Evolutionary conservation across 1,139 yeast genomes (phyloP).

Genomic region (Geotrichum restrictum): DNA sequence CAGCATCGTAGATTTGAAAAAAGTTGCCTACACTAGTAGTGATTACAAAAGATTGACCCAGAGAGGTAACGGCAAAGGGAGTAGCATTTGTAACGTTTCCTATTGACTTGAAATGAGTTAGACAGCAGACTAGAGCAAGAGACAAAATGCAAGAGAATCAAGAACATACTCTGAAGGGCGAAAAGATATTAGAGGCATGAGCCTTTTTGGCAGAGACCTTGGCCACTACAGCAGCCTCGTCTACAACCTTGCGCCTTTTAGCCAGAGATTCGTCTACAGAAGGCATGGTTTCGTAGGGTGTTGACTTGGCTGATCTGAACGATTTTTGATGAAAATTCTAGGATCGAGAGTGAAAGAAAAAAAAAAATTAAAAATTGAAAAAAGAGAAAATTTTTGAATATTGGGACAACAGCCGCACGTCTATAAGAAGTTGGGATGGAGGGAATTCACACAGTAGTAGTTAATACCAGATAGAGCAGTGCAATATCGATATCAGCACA

Average conservation of each 20-base stretch:
- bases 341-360: neutral
- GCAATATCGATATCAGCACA: no score
- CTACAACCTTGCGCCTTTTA: conserved; percentile 26
- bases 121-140: conserved; percentile 21
- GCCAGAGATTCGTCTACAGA: conserved; percentile 19
- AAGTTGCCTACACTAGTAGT: conserved; percentile 88
- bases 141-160: conserved; percentile 20
- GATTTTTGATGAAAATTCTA: no score
- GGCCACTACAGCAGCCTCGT: conserved; percentile 2
- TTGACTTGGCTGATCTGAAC: neutral
- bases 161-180: conserved; percentile 49
- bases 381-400: conserved; percentile 9
- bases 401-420: conserved; percentile 8
- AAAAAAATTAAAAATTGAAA: no score
- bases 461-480: no score
- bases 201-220: conserved; percentile 10
- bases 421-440: no score
- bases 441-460: no score
- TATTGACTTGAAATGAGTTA: conserved; percentile 34
- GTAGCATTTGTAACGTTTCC: conserved; percentile 55
- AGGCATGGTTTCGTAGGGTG: conserved; percentile 10
- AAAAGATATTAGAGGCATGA: conserved; percentile 28
- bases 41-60: conserved; percentile 82
- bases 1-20: conserved; percentile 91
- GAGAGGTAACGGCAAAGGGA: conserved; percentile 83